These are phyloP conservation scores for Paramyrothecium sp. DNA, from an alignment of 2,329 filamentous ascomycete species.

Conservation along the genomic window DNA sequence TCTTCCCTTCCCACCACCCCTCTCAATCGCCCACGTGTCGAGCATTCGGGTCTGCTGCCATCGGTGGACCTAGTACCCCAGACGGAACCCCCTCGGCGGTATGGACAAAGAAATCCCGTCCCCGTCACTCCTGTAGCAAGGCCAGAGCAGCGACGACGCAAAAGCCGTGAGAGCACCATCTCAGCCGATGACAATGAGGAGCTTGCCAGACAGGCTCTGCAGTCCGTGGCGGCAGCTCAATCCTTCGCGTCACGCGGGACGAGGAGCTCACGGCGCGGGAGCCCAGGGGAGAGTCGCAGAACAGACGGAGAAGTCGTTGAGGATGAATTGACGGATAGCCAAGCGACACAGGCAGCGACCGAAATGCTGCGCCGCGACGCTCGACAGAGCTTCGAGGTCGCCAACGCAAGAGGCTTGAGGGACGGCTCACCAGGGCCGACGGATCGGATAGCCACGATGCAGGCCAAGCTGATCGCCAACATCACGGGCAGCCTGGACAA, in stretches of 20 bases:
- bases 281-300: neutral
- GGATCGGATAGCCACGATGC: conserved; percentile 44
- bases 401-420: conserved; percentile 38
- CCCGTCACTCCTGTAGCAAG: conserved; percentile 43
- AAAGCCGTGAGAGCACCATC: conserved; percentile 83
- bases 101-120: conserved; percentile 35
- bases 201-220: conserved; percentile 52
- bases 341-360: conserved; percentile 75
- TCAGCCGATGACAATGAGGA: conserved; percentile 65
- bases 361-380: conserved; percentile 67
- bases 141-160: conserved; percentile 47
- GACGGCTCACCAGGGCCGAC: conserved; percentile 42
- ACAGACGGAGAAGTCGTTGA: conserved; percentile 25
- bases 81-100: conserved; percentile 53
- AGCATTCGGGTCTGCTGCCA: conserved; percentile 55
- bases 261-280: conserved; percentile 21
- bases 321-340: conserved; percentile 65
- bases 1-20: conserved; percentile 83
- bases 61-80: conserved; percentile 62
- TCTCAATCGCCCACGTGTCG: conserved; percentile 47
- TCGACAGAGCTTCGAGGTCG: conserved; percentile 51
- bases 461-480: conserved; percentile 50
- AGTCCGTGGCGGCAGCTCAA: conserved; percentile 49
- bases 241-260: conserved; percentile 23
- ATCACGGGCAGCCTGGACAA: conserved; percentile 46